Evolutionary conservation across 2,329 filamentous ascomycete genomes (phyloP), one percentile per base, ranked within the genome.

Genomic region (Aspergillus aculeatinus): DNA sequence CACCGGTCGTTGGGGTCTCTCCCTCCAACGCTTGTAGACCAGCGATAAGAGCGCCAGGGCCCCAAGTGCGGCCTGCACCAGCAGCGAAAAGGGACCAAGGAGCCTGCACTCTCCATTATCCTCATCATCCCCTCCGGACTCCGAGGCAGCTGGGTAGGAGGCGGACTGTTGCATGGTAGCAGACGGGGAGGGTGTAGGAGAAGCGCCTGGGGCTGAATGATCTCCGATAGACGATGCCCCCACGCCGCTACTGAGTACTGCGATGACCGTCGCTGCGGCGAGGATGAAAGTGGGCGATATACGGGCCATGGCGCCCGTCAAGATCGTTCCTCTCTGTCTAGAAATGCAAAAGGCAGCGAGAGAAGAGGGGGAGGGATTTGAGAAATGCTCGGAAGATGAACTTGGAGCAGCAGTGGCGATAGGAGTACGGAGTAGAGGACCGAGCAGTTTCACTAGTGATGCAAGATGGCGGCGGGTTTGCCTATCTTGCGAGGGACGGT

Each of bases 11-110:
- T 97, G 94, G 1, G 95, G 94, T 59, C 91, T 85, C 78, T 99
- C 95, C 65, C 91, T 86, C 87, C 90, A 96, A 67, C 95, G 85
- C 81, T 99, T 99, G 81, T 87, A 96, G 7, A 98, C 94, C 52
- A 99, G 84, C 1, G 92, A 91, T 57, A 94, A 81, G 55, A 98
- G 79, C 9, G 95, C 95, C 58, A 97, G 80, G 19, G 83, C 86
- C 19, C 95, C 95, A 19, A 99, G 85, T 1, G 92, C 91, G 48
- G 86, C 89, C 80, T 99, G 95, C 5, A 99, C 89, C 35, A 99
- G 72, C 58, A 99, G 84, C 12, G 95, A 94, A 74, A 98, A 99
- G 4, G 93, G 86, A 0, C 95, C 95, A 2, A 99, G 83, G 10
- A 99, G 83, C 65, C 89, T 85, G 76, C 95, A 99, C 78, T 96